Evolutionary conservation across 2,329 filamentous ascomycete genomes (phyloP), one percentile per base, ranked within the genome.

Genomic region (Venturia nashicola): DNA sequence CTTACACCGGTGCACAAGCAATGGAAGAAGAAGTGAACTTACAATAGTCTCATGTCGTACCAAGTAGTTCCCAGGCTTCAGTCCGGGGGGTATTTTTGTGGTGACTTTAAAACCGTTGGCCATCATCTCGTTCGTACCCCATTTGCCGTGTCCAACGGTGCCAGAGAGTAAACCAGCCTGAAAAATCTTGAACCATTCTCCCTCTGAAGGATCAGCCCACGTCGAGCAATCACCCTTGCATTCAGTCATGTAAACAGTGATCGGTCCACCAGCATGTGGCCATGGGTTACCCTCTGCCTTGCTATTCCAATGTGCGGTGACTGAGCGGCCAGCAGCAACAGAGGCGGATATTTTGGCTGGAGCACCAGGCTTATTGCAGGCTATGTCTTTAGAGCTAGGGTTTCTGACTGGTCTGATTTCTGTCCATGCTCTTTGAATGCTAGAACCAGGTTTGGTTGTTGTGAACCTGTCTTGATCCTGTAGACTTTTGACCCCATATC

Each of bases 121-220:
- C 18, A 71, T 70, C 0, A 76, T 69, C 8, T 71, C 68, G 59
- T 75, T 71, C 5, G 73, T 74, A 9, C 71, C 74, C 74, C 74
- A 76, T 20, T 61, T 44, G n/a, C 60, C 60, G 16, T 51, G 39
- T 48, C 60, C 60, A n/a, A 61, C 23, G 40, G 60, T 61, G 20
- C 60, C 60, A 44, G 60, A 61, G 14, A 61, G 3, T 40, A 64
- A 23, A 23, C 62, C 62, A 14, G 32, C 57, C 32, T 64, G 23
- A 34, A 44, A 44, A 3, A 64, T 64, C 55, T 64, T 64, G 54
- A 64, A 64, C 62, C 62, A 64, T 9, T 64, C 42, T 5, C 55
- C 62, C 34, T 34, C 11, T 18, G 43, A 32, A 9, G 62, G 51
- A 57, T 63, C 48, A 11, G 11, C 14, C 55, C 63, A 64, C 4